These are phyloP conservation scores for Jacaranda copaia DNA, from an alignment of 257 asterid species.

Conservation along the genomic window DNA sequence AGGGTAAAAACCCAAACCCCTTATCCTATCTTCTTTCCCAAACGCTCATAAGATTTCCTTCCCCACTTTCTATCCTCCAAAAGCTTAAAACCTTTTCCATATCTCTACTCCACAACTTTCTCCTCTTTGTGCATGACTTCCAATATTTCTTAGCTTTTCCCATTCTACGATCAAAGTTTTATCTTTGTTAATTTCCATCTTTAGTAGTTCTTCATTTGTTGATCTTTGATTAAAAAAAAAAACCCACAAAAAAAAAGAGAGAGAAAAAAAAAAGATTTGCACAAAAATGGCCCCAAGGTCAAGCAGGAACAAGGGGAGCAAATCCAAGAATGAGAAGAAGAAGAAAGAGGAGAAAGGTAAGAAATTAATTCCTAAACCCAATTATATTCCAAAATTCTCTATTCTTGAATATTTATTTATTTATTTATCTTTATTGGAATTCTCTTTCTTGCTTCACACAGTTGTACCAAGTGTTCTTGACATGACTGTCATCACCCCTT, in stretches of 20 bases:
- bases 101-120: neutral
- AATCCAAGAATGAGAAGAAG: conserved; percentile 80
- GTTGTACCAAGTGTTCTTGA: conserved; percentile 88
- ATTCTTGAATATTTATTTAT: neutral
- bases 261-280: neutral
- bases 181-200: neutral
- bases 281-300: conserved; percentile 91
- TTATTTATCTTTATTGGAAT: neutral
- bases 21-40: conserved; percentile 63
- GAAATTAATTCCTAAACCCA: too few relatives aligned
- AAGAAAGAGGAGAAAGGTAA: conserved; percentile 96
- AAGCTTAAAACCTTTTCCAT: neutral
- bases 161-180: too few relatives aligned
- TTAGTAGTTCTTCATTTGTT: neutral
- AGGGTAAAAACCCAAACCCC: conserved; percentile 50
- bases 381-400: too few relatives aligned
- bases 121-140: conserved; percentile 42
- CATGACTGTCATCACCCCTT: conserved; percentile 79
- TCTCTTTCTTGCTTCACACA: conserved; percentile 29
- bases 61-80: conserved; percentile 27
- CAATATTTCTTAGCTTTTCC: conserved; percentile 5
- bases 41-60: conserved; percentile 44
- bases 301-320: conserved; percentile 80
- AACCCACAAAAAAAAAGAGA: neutral
- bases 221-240: too few relatives aligned